Evolutionary conservation across 1,284 basidiomycete species (phyloP).

Genomic region (Calocybe gambosa): DNA sequence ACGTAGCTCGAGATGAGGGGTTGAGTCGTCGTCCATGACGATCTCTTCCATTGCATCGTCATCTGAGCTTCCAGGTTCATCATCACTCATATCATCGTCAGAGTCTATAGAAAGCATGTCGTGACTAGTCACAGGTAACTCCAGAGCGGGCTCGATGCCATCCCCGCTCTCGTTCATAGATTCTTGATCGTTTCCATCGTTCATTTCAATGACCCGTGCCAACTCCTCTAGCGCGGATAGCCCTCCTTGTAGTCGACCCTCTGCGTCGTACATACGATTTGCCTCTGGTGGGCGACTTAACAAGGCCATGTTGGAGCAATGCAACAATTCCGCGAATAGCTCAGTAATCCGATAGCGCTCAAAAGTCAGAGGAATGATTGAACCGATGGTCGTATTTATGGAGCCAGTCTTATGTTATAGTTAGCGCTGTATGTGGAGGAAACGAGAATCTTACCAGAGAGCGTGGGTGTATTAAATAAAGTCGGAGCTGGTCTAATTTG

Average conservation of each 20-base stretch:
- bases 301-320: slow-evolving; percentile 97
- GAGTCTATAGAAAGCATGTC: slow-evolving; percentile 59
- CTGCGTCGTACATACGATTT: slow-evolving; percentile 69
- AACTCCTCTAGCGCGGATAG: slow-evolving; percentile 76
- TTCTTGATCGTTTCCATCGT: slow-evolving; percentile 51
- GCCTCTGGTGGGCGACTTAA: slow-evolving; percentile 76
- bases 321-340: slow-evolving; percentile 93
- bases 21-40: slow-evolving; percentile 57
- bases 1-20: slow-evolving; percentile 23
- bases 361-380: slow-evolving; percentile 80
- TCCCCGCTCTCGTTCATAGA: slow-evolving; percentile 51
- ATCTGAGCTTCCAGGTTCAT: slow-evolving; percentile 60
- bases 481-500: slow-evolving; percentile 66
- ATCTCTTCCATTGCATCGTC: slow-evolving; percentile 79
- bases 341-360: slow-evolving; percentile 98
- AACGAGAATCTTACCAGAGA: slow-evolving; percentile 54
- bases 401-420: slow-evolving; percentile 44
- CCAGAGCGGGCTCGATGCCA: slow-evolving; percentile 61
- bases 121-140: slow-evolving; percentile 64
- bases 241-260: slow-evolving; percentile 80
- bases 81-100: slow-evolving; percentile 67
- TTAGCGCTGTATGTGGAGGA: slow-evolving; percentile 1
- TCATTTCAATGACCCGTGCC: slow-evolving; percentile 69
- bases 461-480: slow-evolving; percentile 67
- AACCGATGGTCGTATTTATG: slow-evolving; percentile 66